Base-by-base conservation (phyloP, 768 basidiomycete genomes). In the Suillus alpinus region DNA sequence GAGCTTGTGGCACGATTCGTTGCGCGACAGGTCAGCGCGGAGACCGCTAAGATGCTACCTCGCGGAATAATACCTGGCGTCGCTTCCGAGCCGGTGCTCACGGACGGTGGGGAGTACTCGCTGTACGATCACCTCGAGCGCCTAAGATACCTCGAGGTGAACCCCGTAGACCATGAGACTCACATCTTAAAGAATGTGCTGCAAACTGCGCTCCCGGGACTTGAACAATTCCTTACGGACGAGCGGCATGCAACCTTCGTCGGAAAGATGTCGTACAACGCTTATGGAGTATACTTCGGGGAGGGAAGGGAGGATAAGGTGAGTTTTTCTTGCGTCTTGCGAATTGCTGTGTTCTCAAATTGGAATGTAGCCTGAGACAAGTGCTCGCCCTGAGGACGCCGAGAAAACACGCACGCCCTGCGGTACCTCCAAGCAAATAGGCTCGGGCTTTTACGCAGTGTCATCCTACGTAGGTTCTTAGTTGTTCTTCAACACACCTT, bases 81-180 rank as follows among this genome's bases (percentile, higher is more conserved):
- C 6, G 50, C 63, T 37, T 63, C 60, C 46, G 68, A 66, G 41
- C 62, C 64, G 16, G 67, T 67, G 29, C 67, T 76, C 47, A 70
- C 83, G 2, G 83, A 83, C 16, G 70, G 69, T 44, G 76, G 75
- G 1, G 81, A 83, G 16, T 93, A 92, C 69, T 75, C 79, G 29
- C 76, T 93, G 51, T 85, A 82, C 40, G 92, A 94, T 65, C 91
- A 94, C 67, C 72, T 92, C 13, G 92, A 94, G 66, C 80, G 92
- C 31, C 73, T 92, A 66, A 80, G 89, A 58, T 91, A 81, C 68
- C 72, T 90, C 26, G 86, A 90, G 46, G 67, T 84, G n/a, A 65
- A 70, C 13, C 75, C 82, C 1, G 69, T 79, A 16, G 73, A 78
- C 26, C 80, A 83, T 51, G 87, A 87, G 63, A 70, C 77, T 20